phyloP scores from a whole-genome alignment of 257 asterid genomes.

The Sherardia arvensis region DNA sequence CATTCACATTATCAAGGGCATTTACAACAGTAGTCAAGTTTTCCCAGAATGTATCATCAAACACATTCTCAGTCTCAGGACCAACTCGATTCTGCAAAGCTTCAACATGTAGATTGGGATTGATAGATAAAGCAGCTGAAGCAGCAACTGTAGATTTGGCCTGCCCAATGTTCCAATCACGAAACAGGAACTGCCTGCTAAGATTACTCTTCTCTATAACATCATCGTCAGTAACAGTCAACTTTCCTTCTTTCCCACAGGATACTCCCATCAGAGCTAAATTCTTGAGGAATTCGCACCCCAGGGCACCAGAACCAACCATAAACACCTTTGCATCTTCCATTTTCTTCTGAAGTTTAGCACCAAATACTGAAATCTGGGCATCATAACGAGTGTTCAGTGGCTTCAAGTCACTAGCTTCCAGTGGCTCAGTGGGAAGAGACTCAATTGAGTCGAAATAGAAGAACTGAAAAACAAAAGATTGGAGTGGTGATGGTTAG shows the following conservation, averaged over 20 bases:
- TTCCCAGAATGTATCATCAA: conserved; percentile 84
- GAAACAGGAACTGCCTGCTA: conserved; percentile 87
- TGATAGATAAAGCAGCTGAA: conserved; percentile 63
- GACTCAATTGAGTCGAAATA: conserved; percentile 89
- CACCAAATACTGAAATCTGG: conserved; percentile 85
- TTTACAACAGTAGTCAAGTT: conserved; percentile 63
- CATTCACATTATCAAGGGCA: conserved; percentile 92
- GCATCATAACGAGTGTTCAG: conserved; percentile 89
- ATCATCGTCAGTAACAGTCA: conserved; percentile 85
- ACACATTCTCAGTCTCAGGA: conserved; percentile 77
- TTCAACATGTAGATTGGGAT: conserved; percentile 51
- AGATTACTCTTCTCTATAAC: conserved; percentile 95
- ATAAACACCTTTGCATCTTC: conserved; percentile 74
- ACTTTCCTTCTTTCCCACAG: conserved; percentile 61
- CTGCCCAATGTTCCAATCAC: conserved; percentile 94
- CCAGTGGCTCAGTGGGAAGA: conserved; percentile 70
- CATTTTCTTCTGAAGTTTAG: conserved; percentile 71
- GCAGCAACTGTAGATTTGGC: conserved; percentile 95
- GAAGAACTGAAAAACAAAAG: conserved; percentile 53
- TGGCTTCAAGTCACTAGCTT: conserved; percentile 60
- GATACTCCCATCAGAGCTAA: conserved; percentile 91
- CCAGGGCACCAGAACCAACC: conserved; percentile 95
- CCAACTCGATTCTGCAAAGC: conserved; percentile 94
- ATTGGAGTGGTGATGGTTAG: neutral
- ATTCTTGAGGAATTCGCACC: conserved; percentile 89